Base-by-base conservation (phyloP, 2,329 filamentous ascomycete species). In the Aspergillus unguis region DNA sequence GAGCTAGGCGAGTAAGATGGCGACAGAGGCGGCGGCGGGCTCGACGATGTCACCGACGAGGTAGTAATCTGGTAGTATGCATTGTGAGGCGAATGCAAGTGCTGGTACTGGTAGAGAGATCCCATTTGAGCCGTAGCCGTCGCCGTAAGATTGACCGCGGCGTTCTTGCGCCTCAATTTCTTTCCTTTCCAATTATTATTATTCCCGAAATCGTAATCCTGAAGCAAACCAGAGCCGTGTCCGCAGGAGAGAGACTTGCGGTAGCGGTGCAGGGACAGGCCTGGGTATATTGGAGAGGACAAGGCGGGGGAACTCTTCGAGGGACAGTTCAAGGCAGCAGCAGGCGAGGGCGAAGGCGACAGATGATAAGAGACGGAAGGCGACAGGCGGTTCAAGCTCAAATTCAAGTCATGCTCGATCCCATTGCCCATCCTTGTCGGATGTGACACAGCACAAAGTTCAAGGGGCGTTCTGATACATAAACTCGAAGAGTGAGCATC, bases 1-100 rank as follows among this genome's bases (percentile, higher is more conserved):
- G 67, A 54, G 52, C 68, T 69, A 10, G 68, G 63, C 9, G 70
- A 72, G 52, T 67, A 68, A 10, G 69, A 71, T 7, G 68, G 70
- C 31, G 69, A 71, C 29, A 72, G 52, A 10, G 70, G 68, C 41
- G 70, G 70, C 17, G 70, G 65, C 50, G 70, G 65, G 52, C 65
- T 71, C 8, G 69, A 72, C 8, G 64, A 58, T 11, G 45, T 40
- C 25, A 49, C 49, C 11, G 45, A 46, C 25, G 41, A 53, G 26
- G 67, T 68, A 11, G 57, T 54, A 4, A 64, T 59, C 40, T 52
- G 38, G n/a, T 49, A 41, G 31, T 35, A 50, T 10, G 53, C 59
- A 60, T 33, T 58, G 7, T 33, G 35, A 17, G 17, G 17, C 17
- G 17, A 23, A 36, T 36, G 11, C 6, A 36, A 10, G 11, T 36